Evolutionary conservation across 495 filamentous ascomycete species (phyloP).

Genomic region (Cenococcum geophilum): DNA sequence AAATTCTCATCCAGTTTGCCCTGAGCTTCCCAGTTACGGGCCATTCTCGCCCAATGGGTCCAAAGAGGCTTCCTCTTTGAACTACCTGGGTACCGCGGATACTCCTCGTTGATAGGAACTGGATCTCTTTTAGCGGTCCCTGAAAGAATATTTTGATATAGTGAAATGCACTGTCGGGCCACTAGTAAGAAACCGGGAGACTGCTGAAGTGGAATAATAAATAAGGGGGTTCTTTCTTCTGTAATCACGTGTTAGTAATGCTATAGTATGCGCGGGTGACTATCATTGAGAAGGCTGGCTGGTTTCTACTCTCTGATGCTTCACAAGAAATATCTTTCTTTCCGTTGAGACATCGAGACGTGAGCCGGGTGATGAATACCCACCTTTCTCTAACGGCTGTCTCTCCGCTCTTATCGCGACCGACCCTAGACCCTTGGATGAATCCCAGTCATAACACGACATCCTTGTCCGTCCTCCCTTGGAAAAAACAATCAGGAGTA

Average conservation of each 20-base stretch:
- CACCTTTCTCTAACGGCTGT: constrained; percentile 9
- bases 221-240: constrained; percentile 26
- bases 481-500: constrained; percentile 67
- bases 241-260: neutral
- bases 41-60: constrained; percentile 35
- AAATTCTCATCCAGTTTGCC: constrained; percentile 30
- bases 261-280: too few relatives aligned
- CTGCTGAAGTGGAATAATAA: constrained; percentile 22
- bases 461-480: constrained; percentile 55
- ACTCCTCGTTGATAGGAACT: neutral
- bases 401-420: constrained; percentile 9
- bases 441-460: constrained; percentile 70
- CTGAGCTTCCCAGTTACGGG: constrained; percentile 12
- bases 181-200: constrained; percentile 25
- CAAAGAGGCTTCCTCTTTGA: constrained; percentile 28
- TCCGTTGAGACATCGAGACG: neutral
- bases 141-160: constrained; percentile 21
- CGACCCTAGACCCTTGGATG: constrained; percentile 34
- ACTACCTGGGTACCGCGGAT: constrained; percentile 7
- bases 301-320: too few relatives aligned
- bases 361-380: neutral
- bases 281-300: too few relatives aligned
- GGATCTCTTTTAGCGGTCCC: constrained; percentile 4
- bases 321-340: too few relatives aligned
- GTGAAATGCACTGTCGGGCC: constrained; percentile 12